A percentile compares a stretch with the other conserved stretches of the same genome.
phyloP scores from a whole-genome alignment of 1,139 yeast genomes.

The Pneumocystis oryctolagi region DNA sequence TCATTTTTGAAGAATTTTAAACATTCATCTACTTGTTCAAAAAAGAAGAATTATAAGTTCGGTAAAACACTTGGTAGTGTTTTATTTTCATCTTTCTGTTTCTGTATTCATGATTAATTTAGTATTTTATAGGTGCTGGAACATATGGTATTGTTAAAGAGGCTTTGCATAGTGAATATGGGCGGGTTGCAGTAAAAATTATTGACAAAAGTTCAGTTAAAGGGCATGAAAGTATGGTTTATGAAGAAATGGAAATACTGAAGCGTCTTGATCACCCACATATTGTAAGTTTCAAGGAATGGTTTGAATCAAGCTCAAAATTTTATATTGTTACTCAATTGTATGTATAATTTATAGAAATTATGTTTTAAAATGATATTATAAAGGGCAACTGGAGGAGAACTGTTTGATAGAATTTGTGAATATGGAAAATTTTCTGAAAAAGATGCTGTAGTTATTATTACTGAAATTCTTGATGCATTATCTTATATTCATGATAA shows the following conservation, averaged over 20 bases:
- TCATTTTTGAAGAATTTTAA: constrained; percentile 37
- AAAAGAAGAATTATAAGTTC: constrained; percentile 52
- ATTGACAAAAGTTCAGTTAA: constrained; percentile 66
- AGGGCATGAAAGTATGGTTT: constrained; percentile 56
- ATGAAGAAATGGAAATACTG: constrained; percentile 60
- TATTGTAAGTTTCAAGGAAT: constrained; percentile 67
- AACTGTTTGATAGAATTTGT: constrained; percentile 69
- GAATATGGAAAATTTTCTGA: constrained; percentile 69
- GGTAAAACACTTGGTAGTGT: constrained; percentile 29
- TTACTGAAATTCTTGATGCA: constrained; percentile 59
- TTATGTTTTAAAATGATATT: neutral
- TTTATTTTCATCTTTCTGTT: neutral
- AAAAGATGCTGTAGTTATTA: constrained; percentile 58
- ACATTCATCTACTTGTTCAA: constrained; percentile 54
- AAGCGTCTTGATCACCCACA: constrained; percentile 58
- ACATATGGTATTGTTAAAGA: constrained; percentile 78
- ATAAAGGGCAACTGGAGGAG: constrained; percentile 59
- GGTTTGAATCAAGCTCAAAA: constrained; percentile 75
- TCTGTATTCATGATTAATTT: neutral
- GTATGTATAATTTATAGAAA: neutral
- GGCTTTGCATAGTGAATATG: constrained; percentile 47
- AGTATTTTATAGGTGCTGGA: constrained; percentile 28
- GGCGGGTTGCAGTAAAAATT: constrained; percentile 76
- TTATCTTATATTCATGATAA: constrained; percentile 51
- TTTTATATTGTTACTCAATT: constrained; percentile 53